Conservation (phyloP, 805 yeast species). For the Spencermartinsiella europaea region DNA sequence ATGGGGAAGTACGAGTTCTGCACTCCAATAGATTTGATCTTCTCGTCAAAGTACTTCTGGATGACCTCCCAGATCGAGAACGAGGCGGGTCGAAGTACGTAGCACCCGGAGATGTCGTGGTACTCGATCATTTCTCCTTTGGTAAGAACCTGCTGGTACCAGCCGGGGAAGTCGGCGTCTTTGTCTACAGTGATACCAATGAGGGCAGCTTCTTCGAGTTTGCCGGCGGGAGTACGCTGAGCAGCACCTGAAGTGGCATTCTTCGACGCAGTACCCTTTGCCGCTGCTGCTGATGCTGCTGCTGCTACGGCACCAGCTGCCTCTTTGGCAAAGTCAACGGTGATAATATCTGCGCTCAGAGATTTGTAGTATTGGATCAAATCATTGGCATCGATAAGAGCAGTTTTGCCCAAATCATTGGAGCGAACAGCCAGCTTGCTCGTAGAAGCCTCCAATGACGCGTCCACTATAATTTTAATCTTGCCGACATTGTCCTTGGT, state of each 20-base stretch:
- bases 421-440: constrained; percentile 28
- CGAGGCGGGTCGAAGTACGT: constrained; percentile 93
- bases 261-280: constrained; percentile 24
- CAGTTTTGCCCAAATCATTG: constrained; percentile 28
- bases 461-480: constrained; percentile 56
- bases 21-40: constrained; percentile 85
- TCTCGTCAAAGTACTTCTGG: constrained; percentile 76
- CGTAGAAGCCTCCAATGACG: constrained; percentile 37
- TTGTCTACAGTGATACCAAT: constrained; percentile 96
- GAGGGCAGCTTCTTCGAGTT: constrained; percentile 77
- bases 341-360: constrained; percentile 42
- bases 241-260: constrained; percentile 34
- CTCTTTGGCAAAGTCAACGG: constrained; percentile 29
- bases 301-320: constrained; percentile 35
- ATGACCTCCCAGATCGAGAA: constrained; percentile 92
- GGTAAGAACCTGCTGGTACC: constrained; percentile 95
- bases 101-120: constrained; percentile 98
- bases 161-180: constrained; percentile 83
- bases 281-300: constrained; percentile 34
- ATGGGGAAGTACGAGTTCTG: constrained; percentile 96
- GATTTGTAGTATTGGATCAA: constrained; percentile 40
- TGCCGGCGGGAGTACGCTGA: too few species aligned
- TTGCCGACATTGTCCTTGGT: constrained; percentile 47
- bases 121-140: constrained; percentile 98
- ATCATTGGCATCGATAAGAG: constrained; percentile 37